Base-by-base conservation (phyloP, 768 basidiomycete genomes). In the Trametes maxima region DNA sequence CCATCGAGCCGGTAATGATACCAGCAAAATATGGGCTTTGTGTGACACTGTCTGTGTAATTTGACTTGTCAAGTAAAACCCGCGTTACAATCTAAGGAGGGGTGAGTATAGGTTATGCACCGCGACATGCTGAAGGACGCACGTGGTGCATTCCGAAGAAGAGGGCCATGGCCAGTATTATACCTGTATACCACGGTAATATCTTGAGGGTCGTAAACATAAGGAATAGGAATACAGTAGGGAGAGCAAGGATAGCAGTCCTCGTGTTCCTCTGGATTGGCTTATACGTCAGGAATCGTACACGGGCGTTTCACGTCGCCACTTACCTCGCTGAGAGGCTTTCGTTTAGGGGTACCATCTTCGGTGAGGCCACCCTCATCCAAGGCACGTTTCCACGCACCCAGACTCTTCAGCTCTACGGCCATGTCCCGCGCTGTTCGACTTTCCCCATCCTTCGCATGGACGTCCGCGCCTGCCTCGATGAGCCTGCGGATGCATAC, bases 401-500 rank as follows among this genome's bases (percentile, higher is more conserved):
- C 92, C 24, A 95, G 70, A 64, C 91, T 92, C 76, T 97, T 97
- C 47, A 98, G 79, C 74, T 97, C 94, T 13, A 87, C 81, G 0
- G 97, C 95, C 93, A 99, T 95, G 67, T 98, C 97, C 61, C 89
- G 80, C 49, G 96, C 86, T 1, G 94, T 95, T 70, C 97, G 85
- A 7, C 92, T 91, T 54, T 88, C 86, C 11, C 81, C 84, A 67
- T 97, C 95, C 69, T 90, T 91, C 7, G 88, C 86, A 37, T 79
- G 80, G 21, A 96, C 75, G 70, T 94, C 92, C 0, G 88, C 92
- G 0, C 94, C 96, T 42, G 89, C 90, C 69, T 95, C 92, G 19
- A 97, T 74, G 16, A 99, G 77, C 49, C 89, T 82, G 46, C 90
- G 82, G 51, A 99, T 96, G 69, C 91, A 91, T 48, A 87, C 80